Percentiles rank a stretch among this genome's conserved stretches.
These are phyloP conservation scores for Picochlorum sp. DNA, from an alignment of 139 green algal species.

Conservation along the genomic window DNA sequence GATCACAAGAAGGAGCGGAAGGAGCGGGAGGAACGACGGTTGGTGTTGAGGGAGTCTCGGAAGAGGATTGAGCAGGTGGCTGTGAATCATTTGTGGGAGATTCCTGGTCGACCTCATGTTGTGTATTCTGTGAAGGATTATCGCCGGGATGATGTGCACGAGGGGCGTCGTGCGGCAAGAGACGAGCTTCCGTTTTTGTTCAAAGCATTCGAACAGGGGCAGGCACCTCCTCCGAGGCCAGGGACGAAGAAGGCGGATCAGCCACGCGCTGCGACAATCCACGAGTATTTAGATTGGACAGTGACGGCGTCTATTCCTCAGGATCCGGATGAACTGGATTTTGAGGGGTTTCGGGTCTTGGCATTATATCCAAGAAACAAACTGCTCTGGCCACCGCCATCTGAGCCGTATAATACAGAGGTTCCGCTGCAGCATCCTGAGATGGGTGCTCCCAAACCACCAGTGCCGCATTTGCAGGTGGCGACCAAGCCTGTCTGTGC, in stretches of 20 bases:
- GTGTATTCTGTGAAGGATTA: constrained; percentile 30
- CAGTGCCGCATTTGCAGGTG: constrained; percentile 27
- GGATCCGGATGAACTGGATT: constrained; percentile 69
- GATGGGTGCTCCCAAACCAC: constrained; percentile 45
- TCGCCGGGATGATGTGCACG: neutral
- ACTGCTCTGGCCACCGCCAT: constrained; percentile 62
- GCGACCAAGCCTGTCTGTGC: constrained; percentile 70
- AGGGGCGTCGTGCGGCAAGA: constrained; percentile 33
- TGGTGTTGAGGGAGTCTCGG: constrained; percentile 13
- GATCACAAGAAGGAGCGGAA: constrained; percentile 12
- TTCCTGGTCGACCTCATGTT: constrained; percentile 29
- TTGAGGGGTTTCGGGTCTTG: constrained; percentile 77
- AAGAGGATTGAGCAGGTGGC: constrained; percentile 12
- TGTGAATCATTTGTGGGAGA: constrained; percentile 24
- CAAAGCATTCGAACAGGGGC: constrained; percentile 81
- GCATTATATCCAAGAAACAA: constrained; percentile 61
- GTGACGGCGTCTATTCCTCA: constrained; percentile 60
- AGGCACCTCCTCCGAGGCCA: constrained; percentile 47
- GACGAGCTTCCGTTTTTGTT: constrained; percentile 80
- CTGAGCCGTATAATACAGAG: constrained; percentile 31
- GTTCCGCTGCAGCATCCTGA: constrained; percentile 16
- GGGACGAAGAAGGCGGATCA: constrained; percentile 51
- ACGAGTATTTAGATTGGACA: constrained; percentile 95
- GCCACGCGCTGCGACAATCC: constrained; percentile 75
- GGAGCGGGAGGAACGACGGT: constrained; percentile 19